phyloP scores from a whole-genome alignment of 1,284 basidiomycete genomes.

The Inonotus hispidus region DNA sequence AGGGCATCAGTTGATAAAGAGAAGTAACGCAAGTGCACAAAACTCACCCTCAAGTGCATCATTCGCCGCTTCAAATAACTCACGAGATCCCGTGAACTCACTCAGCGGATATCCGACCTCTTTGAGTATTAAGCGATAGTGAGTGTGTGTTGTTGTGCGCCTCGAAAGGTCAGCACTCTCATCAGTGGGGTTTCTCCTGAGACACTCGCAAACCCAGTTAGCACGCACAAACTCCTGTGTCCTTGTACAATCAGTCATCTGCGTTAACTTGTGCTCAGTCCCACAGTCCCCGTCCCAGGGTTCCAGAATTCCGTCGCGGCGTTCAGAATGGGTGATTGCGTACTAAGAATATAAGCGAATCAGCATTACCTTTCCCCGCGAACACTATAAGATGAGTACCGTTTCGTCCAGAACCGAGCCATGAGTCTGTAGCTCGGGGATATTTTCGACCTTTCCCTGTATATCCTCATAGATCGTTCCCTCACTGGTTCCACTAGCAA shows the following conservation, averaged over 20 bases:
- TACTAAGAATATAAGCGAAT: neutral
- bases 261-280: neutral
- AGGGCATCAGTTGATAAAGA: conserved; percentile 13
- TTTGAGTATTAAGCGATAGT: too few relatives aligned
- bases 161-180: too few relatives aligned
- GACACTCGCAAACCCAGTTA: conserved; percentile 12
- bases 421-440: neutral
- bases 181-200: too few relatives aligned
- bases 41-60: neutral
- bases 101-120: too few relatives aligned
- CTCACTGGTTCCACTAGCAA: conserved; percentile 15
- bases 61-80: neutral
- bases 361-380: too few relatives aligned
- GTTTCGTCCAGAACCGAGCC: neutral
- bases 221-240: too few relatives aligned
- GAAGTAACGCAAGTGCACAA: too few relatives aligned
- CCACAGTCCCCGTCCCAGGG: too few relatives aligned
- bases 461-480: conserved; percentile 15
- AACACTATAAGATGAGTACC: neutral
- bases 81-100: too few relatives aligned
- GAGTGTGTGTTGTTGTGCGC: too few relatives aligned
- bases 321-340: neutral
- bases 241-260: neutral
- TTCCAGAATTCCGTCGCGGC: too few relatives aligned
- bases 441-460: neutral